Percentiles rank a stretch among this genome's conserved stretches.
Evolutionary conservation across 768 basidiomycete genomes (phyloP).

Genomic region (Suillus luteus): DNA sequence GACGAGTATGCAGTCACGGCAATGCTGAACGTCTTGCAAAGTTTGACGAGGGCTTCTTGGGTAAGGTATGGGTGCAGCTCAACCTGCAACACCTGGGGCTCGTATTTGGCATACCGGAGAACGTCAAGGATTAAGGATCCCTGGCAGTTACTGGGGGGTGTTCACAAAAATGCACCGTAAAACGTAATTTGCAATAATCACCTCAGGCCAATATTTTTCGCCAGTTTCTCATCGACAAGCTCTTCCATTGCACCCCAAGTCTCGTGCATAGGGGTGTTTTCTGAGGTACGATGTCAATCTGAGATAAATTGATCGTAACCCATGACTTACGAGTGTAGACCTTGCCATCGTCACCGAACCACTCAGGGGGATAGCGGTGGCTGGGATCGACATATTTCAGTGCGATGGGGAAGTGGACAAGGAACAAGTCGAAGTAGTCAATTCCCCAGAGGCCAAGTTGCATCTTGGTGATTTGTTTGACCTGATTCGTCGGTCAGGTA

Average conservation of each 20-base stretch:
- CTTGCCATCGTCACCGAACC: constrained; percentile 74
- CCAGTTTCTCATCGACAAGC: constrained; percentile 68
- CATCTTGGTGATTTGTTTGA: constrained; percentile 52
- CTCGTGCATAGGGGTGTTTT: constrained; percentile 72
- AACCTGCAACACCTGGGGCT: constrained; percentile 59
- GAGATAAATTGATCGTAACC: neutral
- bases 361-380: constrained; percentile 80
- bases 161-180: constrained; percentile 4
- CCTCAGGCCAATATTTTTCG: constrained; percentile 82
- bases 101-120: constrained; percentile 71
- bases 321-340: constrained; percentile 57
- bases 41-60: constrained; percentile 47
- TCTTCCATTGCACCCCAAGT: constrained; percentile 86
- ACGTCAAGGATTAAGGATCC: constrained; percentile 75
- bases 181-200: constrained; percentile 25
- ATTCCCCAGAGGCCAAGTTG: constrained; percentile 84
- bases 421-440: constrained; percentile 80
- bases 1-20: constrained; percentile 59
- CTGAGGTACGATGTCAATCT: constrained; percentile 31
- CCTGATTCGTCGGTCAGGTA: constrained; percentile 37
- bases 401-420: constrained; percentile 85
- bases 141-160: constrained; percentile 62
- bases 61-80: constrained; percentile 60
- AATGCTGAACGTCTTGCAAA: constrained; percentile 46
- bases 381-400: constrained; percentile 78